Conservation (phyloP, 169 alveolate species). For the Cryptosporidium felis region DNA sequence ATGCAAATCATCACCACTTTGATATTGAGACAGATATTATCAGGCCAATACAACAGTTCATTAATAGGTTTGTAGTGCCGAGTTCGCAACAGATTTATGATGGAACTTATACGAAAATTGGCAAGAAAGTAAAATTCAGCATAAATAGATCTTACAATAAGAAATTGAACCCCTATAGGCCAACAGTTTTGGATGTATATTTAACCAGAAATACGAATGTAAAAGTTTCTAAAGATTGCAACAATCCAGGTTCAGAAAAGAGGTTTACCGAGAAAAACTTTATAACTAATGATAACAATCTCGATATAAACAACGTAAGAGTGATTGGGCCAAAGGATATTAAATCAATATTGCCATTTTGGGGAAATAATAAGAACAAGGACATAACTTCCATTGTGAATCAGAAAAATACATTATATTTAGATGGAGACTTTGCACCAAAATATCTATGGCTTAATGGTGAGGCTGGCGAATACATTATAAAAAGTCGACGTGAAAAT, state of each 20-base stretch:
- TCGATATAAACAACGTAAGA: background rate
- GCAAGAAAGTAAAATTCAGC: constrained; percentile 6
- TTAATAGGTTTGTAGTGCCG: constrained; percentile 30
- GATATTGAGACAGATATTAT: constrained; percentile 71
- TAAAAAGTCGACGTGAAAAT: background rate
- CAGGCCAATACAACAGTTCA: constrained; percentile 70
- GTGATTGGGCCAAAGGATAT: constrained; percentile 55
- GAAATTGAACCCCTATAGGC: constrained; percentile 47
- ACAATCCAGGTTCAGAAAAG: background rate
- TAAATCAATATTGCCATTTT: constrained; percentile 24
- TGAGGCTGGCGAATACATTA: constrained; percentile 58
- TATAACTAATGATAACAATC: background rate
- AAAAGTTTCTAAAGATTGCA: background rate
- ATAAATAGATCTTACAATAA: background rate
- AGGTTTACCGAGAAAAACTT: background rate
- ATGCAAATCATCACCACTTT: constrained; percentile 74
- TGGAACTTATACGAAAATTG: constrained; percentile 7
- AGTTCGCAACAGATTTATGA: background rate
- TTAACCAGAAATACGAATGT: constrained; percentile 53
- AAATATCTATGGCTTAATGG: constrained; percentile 66
- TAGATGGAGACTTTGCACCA: constrained; percentile 65
- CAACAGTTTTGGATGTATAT: constrained; percentile 58
- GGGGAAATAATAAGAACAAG: constrained; percentile 13
- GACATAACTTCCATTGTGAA: background rate
- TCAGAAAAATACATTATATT: constrained; percentile 16